Evolutionary conservation across 2,329 filamentous ascomycete genomes (phyloP), one percentile per base, ranked within the genome.

Genomic region (Diaporthe amygdali): DNA sequence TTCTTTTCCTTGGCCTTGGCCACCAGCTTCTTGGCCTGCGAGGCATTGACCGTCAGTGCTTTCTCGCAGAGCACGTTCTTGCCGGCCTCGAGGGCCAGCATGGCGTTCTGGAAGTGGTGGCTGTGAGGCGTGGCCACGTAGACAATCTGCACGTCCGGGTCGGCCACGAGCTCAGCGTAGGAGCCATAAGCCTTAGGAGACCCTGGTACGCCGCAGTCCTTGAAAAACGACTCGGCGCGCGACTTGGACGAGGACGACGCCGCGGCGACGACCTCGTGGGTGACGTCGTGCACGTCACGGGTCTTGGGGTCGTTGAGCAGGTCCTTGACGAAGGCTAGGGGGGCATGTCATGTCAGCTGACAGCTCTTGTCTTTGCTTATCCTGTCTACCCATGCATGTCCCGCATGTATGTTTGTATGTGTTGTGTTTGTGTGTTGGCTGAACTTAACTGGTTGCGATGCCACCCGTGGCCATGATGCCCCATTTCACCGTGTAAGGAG

Each of bases 11-110:
- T 89, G 8, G 95, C 95, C 72, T 89, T 91, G 73, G 92, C 89
- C 64, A 92, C 88, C 32, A 97, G 86, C 79, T 90, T 90, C 81
- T 89, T 90, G 30, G 93, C 86, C 82, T 97, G 95, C 12, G 90
- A 86, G 3, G 93, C 94, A 74, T 92, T 97, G 74, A 96, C 93
- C 1, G 94, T 97, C 77, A 97, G 92, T 0, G 95, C 90, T 86
- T 97, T 97, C 82, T 97, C 95, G 81, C 94, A 97, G 41, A 97
- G 88, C 37, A 97, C 94, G 77, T 96, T 88, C 86, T 97, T 97
- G 77, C 94, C 93, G 9, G 93, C 93, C 75, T 94, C 89, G 47
- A 97, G 86, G 52, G 91, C 93, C n/a, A 97, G 88, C 89, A 95
- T 94, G 74, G 90, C 89, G 82, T 97, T 96, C 81, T 97, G 94